Conservation (phyloP, 1,284 basidiomycete genomes). For the Tetrapyrgos nigripes region DNA sequence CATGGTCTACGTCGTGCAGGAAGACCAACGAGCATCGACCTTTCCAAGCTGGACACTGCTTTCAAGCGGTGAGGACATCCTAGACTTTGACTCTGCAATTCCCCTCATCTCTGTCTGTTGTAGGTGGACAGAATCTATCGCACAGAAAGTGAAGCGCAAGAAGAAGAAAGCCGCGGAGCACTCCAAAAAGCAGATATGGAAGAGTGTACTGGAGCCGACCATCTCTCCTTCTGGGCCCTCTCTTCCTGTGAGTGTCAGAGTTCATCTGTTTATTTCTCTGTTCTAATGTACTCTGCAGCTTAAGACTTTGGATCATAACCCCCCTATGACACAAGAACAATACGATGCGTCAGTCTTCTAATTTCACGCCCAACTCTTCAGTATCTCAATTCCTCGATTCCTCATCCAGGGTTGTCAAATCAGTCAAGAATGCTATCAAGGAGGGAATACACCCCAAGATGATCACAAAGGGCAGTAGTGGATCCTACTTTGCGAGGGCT, state of each 20-base stretch:
- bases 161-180: conserved; percentile 61
- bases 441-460: conserved; percentile 88
- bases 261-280: conserved; percentile 2
- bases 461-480: conserved; percentile 86
- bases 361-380: background rate
- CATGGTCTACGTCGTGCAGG: conserved; percentile 48
- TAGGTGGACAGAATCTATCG: conserved; percentile 86
- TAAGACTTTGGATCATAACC: conserved; percentile 81
- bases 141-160: conserved; percentile 81
- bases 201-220: conserved; percentile 78
- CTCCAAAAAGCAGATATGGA: conserved; percentile 74
- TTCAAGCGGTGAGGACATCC: conserved; percentile 69
- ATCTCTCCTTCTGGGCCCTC: conserved; percentile 38
- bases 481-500: conserved; percentile 86
- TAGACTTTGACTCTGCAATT: background rate
- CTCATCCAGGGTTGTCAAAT: conserved; percentile 59
- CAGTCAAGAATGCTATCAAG: conserved; percentile 71
- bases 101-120: conserved; percentile 4
- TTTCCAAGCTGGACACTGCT: conserved; percentile 78
- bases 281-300: conserved; percentile 40
- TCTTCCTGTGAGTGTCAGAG: conserved; percentile 43
- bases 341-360: conserved; percentile 65
- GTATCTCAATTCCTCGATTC: background rate
- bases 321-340: conserved; percentile 73
- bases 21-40: conserved; percentile 72